Percentiles rank a stretch among this genome's conserved stretches.
Evolutionary conservation across 1,284 basidiomycete species (phyloP).

Genomic region (Omphalotus olearius): DNA sequence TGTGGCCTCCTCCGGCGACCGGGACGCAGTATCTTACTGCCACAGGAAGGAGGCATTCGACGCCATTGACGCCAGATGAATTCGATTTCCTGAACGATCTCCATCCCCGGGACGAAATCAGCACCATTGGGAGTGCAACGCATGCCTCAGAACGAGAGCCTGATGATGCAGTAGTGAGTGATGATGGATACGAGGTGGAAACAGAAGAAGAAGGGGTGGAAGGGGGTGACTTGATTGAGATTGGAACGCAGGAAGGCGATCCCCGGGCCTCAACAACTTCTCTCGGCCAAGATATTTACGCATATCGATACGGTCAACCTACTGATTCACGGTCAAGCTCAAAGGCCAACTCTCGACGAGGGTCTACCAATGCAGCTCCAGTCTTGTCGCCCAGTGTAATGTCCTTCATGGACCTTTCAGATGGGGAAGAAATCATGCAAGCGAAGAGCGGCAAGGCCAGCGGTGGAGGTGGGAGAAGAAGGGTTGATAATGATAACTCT

Average conservation of each 20-base stretch:
- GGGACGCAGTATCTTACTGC: conserved; percentile 26
- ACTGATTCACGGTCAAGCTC: too few relatives aligned
- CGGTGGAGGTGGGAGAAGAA: too few relatives aligned
- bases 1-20: conserved; percentile 31
- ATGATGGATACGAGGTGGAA: conserved; percentile 10
- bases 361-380: conserved; percentile 22
- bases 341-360: conserved; percentile 4
- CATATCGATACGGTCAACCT: too few relatives aligned
- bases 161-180: background rate
- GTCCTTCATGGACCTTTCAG: conserved; percentile 68
- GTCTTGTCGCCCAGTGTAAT: conserved; percentile 16
- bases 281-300: too few relatives aligned
- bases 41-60: conserved; percentile 45
- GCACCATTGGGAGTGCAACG: conserved; percentile 11
- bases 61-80: conserved; percentile 20
- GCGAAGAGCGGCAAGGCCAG: background rate
- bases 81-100: conserved; percentile 26
- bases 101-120: conserved; percentile 5
- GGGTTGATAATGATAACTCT: too few relatives aligned
- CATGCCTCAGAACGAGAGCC: conserved; percentile 20
- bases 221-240: conserved; percentile 12
- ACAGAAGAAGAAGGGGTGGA: conserved; percentile 1
- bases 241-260: conserved; percentile 12
- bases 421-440: conserved; percentile 38
- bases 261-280: too few relatives aligned